Evolutionary conservation across 805 yeast genomes (phyloP).

Genomic region (Soucietia sequanensis): DNA sequence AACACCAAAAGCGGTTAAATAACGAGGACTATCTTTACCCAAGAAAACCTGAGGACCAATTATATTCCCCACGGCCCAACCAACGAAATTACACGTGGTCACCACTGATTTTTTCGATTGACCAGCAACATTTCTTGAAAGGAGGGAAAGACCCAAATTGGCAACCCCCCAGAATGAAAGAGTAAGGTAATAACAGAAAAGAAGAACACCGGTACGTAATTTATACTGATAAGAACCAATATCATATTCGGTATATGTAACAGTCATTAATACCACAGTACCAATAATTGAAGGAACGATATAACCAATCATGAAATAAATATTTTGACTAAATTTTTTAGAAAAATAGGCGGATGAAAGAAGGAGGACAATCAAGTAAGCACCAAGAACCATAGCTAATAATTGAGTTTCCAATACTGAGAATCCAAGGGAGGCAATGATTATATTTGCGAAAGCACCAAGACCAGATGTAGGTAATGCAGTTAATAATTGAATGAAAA

Average conservation of each 20-base stretch:
- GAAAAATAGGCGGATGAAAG: constrained; percentile 5
- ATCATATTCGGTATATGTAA: constrained; percentile 16
- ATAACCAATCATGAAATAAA: constrained; percentile 13
- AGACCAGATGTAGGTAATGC: constrained; percentile 32
- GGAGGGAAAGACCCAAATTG: constrained; percentile 22
- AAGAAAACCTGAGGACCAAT: constrained; percentile 24
- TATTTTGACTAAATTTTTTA: constrained; percentile 15
- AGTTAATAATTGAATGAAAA: constrained; percentile 20
- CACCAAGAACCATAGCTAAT: constrained; percentile 26
- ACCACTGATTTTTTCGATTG: constrained; percentile 22
- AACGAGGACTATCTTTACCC: constrained; percentile 22
- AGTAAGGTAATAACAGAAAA: constrained; percentile 30
- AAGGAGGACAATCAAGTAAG: constrained; percentile 21
- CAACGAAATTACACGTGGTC: constrained; percentile 19
- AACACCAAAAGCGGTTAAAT: constrained; percentile 17
- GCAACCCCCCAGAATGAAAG: constrained; percentile 30
- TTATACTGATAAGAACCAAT: not conserved
- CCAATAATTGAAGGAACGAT: constrained; percentile 24
- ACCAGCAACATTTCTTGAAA: constrained; percentile 22
- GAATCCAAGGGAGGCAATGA: constrained; percentile 33
- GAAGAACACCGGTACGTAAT: constrained; percentile 12
- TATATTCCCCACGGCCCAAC: constrained; percentile 30
- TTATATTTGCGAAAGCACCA: constrained; percentile 23
- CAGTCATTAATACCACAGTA: constrained; percentile 18
- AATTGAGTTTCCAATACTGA: constrained; percentile 27